phyloP scores from a whole-genome alignment of 2,329 filamentous ascomycete genomes.

The Madurella fahalii region DNA sequence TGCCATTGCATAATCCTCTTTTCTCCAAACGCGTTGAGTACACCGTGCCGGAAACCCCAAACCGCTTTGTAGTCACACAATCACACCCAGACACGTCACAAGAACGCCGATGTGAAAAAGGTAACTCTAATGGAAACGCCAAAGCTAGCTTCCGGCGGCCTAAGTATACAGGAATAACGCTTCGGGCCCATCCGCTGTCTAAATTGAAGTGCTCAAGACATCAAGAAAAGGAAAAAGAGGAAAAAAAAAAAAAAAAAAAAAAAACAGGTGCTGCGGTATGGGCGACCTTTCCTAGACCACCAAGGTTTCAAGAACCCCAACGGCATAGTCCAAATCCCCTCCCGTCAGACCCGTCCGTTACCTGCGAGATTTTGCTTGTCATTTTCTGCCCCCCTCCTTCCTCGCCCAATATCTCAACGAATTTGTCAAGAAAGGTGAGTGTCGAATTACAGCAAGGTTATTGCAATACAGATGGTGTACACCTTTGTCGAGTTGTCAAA shows the following conservation, averaged over 20 bases:
- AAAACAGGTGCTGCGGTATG: conserved; percentile 20
- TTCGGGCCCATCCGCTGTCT: background rate
- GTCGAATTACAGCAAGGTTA: conserved; percentile 19
- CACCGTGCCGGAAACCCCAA: no score
- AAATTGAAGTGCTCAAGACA: conserved; percentile 8
- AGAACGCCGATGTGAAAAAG: background rate
- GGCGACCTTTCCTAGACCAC: conserved; percentile 27
- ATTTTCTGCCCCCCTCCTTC: background rate
- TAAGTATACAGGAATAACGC: conserved; percentile 16
- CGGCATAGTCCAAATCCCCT: conserved; percentile 26
- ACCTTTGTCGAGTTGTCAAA: conserved; percentile 22
- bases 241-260: no score
- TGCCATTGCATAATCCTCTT: no score
- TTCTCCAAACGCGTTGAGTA: no score
- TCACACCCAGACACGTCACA: no score
- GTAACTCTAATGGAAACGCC: conserved; percentile 8
- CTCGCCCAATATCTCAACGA: conserved; percentile 14
- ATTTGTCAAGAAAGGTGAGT: conserved; percentile 19
- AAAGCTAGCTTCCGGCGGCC: conserved; percentile 11
- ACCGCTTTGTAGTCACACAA: no score
- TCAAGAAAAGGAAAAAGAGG: no score
- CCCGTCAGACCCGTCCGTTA: conserved; percentile 8
- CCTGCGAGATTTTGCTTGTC: conserved; percentile 1
- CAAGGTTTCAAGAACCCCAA: conserved; percentile 23
- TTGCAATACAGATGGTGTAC: conserved; percentile 22